phyloP scores from a whole-genome alignment of 495 filamentous ascomycete species.

The Neohortaea acidophila region DNA sequence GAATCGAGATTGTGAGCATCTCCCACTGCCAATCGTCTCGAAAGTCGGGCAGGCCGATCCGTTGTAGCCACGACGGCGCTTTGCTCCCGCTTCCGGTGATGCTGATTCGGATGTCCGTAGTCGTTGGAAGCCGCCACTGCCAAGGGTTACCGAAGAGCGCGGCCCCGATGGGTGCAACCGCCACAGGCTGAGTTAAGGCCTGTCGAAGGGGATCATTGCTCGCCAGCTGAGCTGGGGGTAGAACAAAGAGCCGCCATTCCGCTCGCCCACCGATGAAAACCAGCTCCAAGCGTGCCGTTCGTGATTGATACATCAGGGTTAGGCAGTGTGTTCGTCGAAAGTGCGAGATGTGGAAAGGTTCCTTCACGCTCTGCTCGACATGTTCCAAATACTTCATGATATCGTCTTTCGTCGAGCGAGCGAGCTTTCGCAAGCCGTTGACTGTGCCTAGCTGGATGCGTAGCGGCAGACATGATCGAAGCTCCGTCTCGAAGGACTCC shows the following conservation, averaged over 20 bases:
- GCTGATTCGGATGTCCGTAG: background rate
- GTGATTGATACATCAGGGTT: constrained; percentile 39
- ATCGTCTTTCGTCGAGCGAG: no score
- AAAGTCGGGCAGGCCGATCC: constrained; percentile 16
- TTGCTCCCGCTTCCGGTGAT: constrained; percentile 1
- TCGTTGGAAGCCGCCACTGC: constrained; percentile 11
- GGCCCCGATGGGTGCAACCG: constrained; percentile 31
- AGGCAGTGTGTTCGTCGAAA: constrained; percentile 37
- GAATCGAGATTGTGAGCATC: constrained; percentile 25
- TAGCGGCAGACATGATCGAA: constrained; percentile 14
- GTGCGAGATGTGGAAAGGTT: constrained; percentile 32
- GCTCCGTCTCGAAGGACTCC: constrained; percentile 32
- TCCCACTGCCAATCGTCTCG: constrained; percentile 29
- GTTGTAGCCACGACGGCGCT: constrained; percentile 16
- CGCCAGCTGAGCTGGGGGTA: constrained; percentile 26
- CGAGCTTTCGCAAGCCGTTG: no score
- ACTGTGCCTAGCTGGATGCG: no score
- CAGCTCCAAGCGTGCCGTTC: constrained; percentile 32
- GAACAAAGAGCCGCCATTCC: constrained; percentile 43
- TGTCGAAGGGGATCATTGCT: constrained; percentile 31
- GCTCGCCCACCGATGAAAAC: constrained; percentile 28
- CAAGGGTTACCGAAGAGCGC: constrained; percentile 16
- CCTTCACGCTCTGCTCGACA: constrained; percentile 23
- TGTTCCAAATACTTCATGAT: constrained; percentile 26
- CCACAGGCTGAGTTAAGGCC: constrained; percentile 40